Evolutionary conservation across 768 basidiomycete genomes (phyloP), one percentile per base, ranked within the genome.

Genomic region (Hydnomerulius pinastri): DNA sequence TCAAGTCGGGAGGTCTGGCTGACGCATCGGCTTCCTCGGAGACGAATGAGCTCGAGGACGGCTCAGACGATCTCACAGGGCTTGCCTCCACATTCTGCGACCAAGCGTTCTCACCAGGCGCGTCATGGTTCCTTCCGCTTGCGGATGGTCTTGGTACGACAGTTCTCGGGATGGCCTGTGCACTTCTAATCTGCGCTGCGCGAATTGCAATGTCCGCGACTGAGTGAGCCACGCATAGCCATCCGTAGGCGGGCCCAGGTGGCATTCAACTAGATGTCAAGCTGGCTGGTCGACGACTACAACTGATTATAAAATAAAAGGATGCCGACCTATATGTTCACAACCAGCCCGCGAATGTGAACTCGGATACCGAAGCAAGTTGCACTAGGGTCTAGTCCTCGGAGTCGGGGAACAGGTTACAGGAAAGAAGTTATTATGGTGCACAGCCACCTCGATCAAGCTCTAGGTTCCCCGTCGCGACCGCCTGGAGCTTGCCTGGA

Each of bases 181-280:
- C 65, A 17, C 76, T 77, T 62, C 82, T 77, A 29, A 86, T 77
- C 29, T 76, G 77, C 4, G 82, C 82, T 28, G 83, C 86, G 74
- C 83, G 79, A 10, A 77, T 71, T 29, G 86, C 62, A 47, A 91
- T 82, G 48, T 86, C 81, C 46, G 76, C 71, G 17, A 79, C 68
- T 12, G 85, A 80, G 51, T 80, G 77, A 40, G 80, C 71, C 25
- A 87, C 86, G 60, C 85, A 86, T 48, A 87, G 64, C 81, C 84
- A 86, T 73, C 85, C 86, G 71, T 79, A 89, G 11, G 77, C 77
- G 28, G 83, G 78, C 40, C 85, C 77, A 43, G 86, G 84, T 58
- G 86, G 84, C 86, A 89, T 87, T 52, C 50, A 45, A 37, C 20
- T 21, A 35, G 18, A 21, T 23, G 15, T 17, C 17, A 12, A 47